Conservation (phyloP, 345 rosid genomes). For the Mercurialis annua region DNA sequence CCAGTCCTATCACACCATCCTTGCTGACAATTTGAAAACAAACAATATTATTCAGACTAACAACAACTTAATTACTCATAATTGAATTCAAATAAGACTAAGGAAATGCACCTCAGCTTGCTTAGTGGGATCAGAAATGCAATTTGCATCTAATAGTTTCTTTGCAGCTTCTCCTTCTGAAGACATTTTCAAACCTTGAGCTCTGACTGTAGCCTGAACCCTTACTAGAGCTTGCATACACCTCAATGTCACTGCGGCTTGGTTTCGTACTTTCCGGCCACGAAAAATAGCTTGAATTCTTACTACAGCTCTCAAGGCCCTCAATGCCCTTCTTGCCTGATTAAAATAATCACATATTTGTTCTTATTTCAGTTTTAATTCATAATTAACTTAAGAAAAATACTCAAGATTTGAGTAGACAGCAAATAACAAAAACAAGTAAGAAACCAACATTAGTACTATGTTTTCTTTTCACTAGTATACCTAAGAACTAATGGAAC, state of each 20-base stretch:
- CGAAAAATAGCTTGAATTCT: constrained; percentile 89
- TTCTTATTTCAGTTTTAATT: too few species aligned
- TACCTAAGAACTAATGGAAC: too few species aligned
- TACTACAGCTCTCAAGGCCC: constrained; percentile 85
- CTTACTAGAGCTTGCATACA: constrained; percentile 98
- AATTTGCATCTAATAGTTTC: constrained; percentile 22
- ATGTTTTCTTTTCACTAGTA: too few species aligned
- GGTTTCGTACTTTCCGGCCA: constrained; percentile 78
- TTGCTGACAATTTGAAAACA: constrained; percentile 35
- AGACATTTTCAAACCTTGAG: constrained; percentile 38
- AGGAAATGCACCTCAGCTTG: constrained; percentile 59
- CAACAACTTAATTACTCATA: background rate
- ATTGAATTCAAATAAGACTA: background rate
- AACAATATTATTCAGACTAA: background rate
- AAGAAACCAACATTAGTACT: too few species aligned
- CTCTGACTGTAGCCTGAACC: constrained; percentile 76
- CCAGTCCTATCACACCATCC: constrained; percentile 75
- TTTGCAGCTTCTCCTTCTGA: constrained; percentile 35
- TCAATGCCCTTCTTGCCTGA: constrained; percentile 80
- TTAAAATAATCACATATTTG: too few species aligned
- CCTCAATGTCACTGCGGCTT: constrained; percentile 84
- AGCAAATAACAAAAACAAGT: too few species aligned
- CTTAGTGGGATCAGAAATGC: constrained; percentile 43
- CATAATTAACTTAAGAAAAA: too few species aligned
- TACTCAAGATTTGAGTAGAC: too few species aligned